Evolutionary conservation across 2,329 filamentous ascomycete species (phyloP).

Genomic region (Cladosporium velox): DNA sequence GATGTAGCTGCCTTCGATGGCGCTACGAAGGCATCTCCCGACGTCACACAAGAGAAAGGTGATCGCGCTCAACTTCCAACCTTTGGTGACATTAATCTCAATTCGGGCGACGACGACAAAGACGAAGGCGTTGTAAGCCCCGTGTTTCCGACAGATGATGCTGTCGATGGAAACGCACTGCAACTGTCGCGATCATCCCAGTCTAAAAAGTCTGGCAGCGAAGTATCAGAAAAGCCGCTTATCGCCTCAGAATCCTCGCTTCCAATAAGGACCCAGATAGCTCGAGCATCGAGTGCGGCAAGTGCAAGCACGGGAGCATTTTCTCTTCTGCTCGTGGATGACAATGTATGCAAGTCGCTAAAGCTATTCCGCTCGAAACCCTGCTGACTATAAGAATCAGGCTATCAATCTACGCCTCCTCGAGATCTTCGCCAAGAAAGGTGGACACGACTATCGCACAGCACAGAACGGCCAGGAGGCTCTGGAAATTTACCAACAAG

Average conservation of each 20-base stretch:
- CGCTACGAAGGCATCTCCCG: not conserved
- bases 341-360: slow-evolving; percentile 31
- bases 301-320: slow-evolving; percentile 18
- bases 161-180: not conserved
- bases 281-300: not conserved
- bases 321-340: slow-evolving; percentile 37
- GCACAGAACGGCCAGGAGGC: slow-evolving; percentile 54
- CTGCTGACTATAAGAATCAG: slow-evolving; percentile 15
- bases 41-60: not conserved
- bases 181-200: not conserved
- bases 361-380: not conserved
- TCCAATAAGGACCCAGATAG: not conserved
- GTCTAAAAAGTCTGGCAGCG: not conserved
- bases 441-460: slow-evolving; percentile 45
- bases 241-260: not conserved
- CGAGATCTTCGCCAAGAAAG: slow-evolving; percentile 35
- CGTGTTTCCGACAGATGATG: not conserved
- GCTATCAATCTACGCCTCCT: slow-evolving; percentile 38
- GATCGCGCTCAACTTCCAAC: not conserved
- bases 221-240: not conserved
- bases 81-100: not conserved
- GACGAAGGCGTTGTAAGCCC: not conserved
- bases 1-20: not conserved
- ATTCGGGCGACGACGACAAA: not conserved
- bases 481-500: slow-evolving; percentile 45